Percentiles rank a stretch among this genome's conserved stretches.
Evolutionary conservation across 139 green algal species (phyloP).

Genomic region (Monoraphidium neglectum): DNA sequence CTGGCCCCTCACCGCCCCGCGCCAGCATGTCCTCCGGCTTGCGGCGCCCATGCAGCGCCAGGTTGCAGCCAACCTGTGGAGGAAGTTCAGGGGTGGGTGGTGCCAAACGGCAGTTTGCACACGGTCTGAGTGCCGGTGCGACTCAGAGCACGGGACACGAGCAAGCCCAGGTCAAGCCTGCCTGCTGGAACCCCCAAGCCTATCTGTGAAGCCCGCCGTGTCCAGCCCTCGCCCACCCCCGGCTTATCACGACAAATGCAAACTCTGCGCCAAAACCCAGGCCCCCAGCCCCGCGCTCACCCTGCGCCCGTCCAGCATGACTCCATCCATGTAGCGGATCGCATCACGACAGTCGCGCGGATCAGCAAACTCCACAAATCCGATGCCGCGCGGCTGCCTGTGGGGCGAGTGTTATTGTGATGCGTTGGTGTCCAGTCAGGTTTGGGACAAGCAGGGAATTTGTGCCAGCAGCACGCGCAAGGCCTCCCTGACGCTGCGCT

Average conservation of each 20-base stretch:
- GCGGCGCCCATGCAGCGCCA: conserved; percentile 53
- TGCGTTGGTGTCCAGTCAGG: no score
- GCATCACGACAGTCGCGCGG: conserved; percentile 51
- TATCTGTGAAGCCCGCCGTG: no score
- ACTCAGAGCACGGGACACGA: background rate
- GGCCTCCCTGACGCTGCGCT: no score
- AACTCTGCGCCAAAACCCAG: background rate
- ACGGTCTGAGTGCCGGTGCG: background rate
- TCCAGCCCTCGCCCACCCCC: background rate
- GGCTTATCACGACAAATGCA: background rate
- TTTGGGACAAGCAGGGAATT: no score
- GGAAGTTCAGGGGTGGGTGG: no score
- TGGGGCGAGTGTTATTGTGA: background rate
- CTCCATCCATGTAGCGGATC: conserved; percentile 43
- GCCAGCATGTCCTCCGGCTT: conserved; percentile 52
- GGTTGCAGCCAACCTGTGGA: conserved; percentile 28
- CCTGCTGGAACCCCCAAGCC: background rate
- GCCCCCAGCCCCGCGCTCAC: conserved; percentile 11
- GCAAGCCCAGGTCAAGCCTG: background rate
- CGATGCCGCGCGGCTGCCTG: conserved; percentile 54
- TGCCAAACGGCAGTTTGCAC: no score
- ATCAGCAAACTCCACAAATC: conserved; percentile 62
- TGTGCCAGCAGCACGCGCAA: no score
- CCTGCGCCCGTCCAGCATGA: conserved; percentile 44
- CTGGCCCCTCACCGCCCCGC: background rate